phyloP scores from a whole-genome alignment of 495 filamentous ascomycete species.

The Terfezia claveryi region DNA sequence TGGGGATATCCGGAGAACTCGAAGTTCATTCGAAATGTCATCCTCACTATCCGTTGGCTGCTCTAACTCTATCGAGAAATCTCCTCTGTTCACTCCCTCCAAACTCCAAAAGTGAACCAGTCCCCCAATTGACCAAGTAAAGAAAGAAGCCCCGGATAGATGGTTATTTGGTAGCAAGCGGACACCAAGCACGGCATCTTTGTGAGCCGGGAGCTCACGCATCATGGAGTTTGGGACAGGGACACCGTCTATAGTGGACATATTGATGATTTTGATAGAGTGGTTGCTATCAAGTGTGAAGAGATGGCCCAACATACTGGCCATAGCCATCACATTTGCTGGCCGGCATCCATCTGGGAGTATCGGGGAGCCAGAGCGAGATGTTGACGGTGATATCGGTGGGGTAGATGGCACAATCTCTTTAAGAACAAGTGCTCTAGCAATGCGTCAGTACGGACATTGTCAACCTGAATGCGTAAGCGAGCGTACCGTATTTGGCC shows the following conservation, averaged over 20 bases:
- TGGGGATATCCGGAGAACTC: conserved; percentile 37
- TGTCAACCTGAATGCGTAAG: not conserved
- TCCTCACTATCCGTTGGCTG: conserved; percentile 31
- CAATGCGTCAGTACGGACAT: not conserved
- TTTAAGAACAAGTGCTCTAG: conserved; percentile 19
- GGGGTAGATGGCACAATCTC: conserved; percentile 20
- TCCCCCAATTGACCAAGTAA: conserved; percentile 68
- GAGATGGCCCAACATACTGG: conserved; percentile 40
- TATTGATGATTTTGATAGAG: conserved; percentile 42
- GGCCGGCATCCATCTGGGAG: conserved; percentile 15
- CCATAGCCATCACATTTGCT: conserved; percentile 38
- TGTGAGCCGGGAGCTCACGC: conserved; percentile 42
- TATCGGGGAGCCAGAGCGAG: conserved; percentile 16
- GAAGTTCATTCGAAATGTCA: conserved; percentile 52
- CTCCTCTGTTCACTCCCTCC: conserved; percentile 41
- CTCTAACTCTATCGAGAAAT: conserved; percentile 46
- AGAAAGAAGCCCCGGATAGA: conserved; percentile 42
- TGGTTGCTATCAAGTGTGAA: conserved; percentile 55
- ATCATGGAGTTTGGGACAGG: conserved; percentile 18
- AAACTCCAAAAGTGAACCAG: conserved; percentile 59
- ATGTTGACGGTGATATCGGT: conserved; percentile 17
- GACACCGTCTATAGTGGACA: conserved; percentile 18
- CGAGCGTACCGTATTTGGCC: conserved; percentile 15
- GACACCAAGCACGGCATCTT: conserved; percentile 59
- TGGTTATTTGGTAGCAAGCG: conserved; percentile 35